Base-by-base conservation (phyloP, 495 filamentous ascomycete genomes). In the Saxophila tyrrhenica region DNA sequence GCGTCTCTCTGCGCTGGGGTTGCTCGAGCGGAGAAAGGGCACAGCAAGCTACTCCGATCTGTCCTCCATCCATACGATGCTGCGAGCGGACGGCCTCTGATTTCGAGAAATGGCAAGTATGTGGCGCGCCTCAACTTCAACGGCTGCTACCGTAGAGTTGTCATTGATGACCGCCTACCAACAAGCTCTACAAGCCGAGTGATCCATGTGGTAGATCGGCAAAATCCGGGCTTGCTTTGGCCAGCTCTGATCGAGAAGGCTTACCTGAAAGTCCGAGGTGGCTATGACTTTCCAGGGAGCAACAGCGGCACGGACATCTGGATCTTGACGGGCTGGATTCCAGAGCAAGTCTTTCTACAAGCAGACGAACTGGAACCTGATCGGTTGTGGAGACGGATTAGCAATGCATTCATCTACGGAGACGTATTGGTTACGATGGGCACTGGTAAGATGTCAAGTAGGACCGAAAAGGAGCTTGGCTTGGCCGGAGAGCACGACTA, bases 231-330 rank as follows among this genome's bases (percentile, higher is more conserved):
- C 17, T 74, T 90, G 38, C 65, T 95, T 20, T 96, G 88, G 87
- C 92, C 91, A n/a, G 89, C 92, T 22, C 71, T 99, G 24, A 71
- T 96, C 32, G 92, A 99, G 67, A 99, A 99, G 64, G 92, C 92
- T 2, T 99, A 97, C 57, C 72, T 99, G n/a, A 99, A 97, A 70
- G 78, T 97, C 8, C 79, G 89, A 20, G 94, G 94, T 29, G 94
- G 92, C 29, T 99, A 99, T 67, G 88, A 97, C 59, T 97, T 99
- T 60, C 92, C 92, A 1, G 92, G 92, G n/a, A 96, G 91, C 62
- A 96, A 99, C 65, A 96, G 90, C 2, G 89, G 86, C 1, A 95
- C 90, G 5, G 92, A 99, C 65, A 69, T 99, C 1, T 87, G 87
- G 73, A 82, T 90, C 13, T 67, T 99, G 47, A 94, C 85, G 1